Evolutionary conservation across 768 basidiomycete genomes (phyloP), one percentile per base, ranked within the genome.

Genomic region (Lactarius hengduanensis): DNA sequence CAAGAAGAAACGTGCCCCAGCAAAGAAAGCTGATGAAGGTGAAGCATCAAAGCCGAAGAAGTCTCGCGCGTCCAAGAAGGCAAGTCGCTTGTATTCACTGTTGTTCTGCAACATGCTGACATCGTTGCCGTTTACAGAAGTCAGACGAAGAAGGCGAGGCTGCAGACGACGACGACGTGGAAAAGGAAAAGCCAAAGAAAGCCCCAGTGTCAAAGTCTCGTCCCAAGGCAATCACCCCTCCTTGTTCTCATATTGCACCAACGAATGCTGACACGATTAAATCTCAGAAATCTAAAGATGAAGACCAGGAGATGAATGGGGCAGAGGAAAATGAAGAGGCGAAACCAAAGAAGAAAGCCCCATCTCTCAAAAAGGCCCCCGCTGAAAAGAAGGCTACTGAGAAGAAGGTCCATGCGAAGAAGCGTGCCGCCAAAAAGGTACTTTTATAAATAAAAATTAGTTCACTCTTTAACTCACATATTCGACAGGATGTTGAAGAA

Each of bases 151-250:
- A 74, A 10, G 82, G 75, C 0, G 84, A 82, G 11, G 50, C 22
- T 4, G 83, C 80, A 58, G 74, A 74, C 11, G 75, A 74, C 0
- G 82, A 76, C 0, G 83, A 81, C 26, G 65, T 30, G 11, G 83
- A 81, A 60, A 83, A 84, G 62, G 82, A 82, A 61, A 83, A 84
- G 63, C 83, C 86, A 13, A 83, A 83, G 75, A 84, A 83, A 78
- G 83, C 82, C 67, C 80, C 81, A 64, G 78, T 81, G 13, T 77
- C 75, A n/a, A 69, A 59, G 53, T 41, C 68, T 54, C 68, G 68
- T 11, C 5, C 65, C 13, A 65, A 68, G 67, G 64, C 16, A 56
- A 32, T 22, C 16, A 57, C 40, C 22, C 18, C 11, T 11, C 34
- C 20, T 2, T 2, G 20, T n/a, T 45, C 38, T 22, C 16, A 36